phyloP scores from a whole-genome alignment of 768 basidiomycete species.

The Crassisporium funariophilum region DNA sequence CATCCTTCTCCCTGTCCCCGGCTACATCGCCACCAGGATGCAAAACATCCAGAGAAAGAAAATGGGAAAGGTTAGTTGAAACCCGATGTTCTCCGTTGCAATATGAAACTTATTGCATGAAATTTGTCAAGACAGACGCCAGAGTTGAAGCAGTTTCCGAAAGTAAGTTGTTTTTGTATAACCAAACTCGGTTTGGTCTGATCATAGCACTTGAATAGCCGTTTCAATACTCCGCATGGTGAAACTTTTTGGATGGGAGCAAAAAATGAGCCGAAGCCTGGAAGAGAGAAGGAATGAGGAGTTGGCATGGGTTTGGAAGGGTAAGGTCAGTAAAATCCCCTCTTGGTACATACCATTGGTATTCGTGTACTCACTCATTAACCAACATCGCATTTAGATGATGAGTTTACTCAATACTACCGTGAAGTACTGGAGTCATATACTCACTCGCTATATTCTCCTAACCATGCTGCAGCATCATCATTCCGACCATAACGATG shows the following conservation, averaged over 20 bases:
- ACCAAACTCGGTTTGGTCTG: slow-evolving; percentile 13
- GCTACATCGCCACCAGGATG: slow-evolving; percentile 49
- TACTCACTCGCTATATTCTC: background rate
- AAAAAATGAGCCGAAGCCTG: slow-evolving; percentile 54
- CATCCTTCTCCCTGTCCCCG: slow-evolving; percentile 56
- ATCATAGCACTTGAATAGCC: slow-evolving; percentile 30
- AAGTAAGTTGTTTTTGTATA: slow-evolving; percentile 33
- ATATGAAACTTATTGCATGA: too few species aligned
- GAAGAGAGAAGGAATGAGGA: slow-evolving; percentile 65
- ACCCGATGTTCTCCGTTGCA: too few species aligned
- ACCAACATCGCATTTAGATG: background rate
- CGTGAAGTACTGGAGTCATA: slow-evolving; percentile 41
- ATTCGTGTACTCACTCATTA: too few species aligned
- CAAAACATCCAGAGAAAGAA: slow-evolving; percentile 54
- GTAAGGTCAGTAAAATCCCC: slow-evolving; percentile 20
- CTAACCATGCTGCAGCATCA: slow-evolving; percentile 38
- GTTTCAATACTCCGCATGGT: slow-evolving; percentile 70
- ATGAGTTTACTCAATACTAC: slow-evolving; percentile 44
- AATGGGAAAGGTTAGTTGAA: too few species aligned
- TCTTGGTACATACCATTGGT: background rate
- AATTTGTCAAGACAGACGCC: slow-evolving; percentile 50
- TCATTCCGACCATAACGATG: slow-evolving; percentile 70
- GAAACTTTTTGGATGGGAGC: slow-evolving; percentile 75
- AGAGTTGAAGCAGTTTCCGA: slow-evolving; percentile 66
- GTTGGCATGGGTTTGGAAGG: slow-evolving; percentile 55